Base-by-base conservation (phyloP, 169 alveolate species). In the Nephromyces sp. region DNA sequence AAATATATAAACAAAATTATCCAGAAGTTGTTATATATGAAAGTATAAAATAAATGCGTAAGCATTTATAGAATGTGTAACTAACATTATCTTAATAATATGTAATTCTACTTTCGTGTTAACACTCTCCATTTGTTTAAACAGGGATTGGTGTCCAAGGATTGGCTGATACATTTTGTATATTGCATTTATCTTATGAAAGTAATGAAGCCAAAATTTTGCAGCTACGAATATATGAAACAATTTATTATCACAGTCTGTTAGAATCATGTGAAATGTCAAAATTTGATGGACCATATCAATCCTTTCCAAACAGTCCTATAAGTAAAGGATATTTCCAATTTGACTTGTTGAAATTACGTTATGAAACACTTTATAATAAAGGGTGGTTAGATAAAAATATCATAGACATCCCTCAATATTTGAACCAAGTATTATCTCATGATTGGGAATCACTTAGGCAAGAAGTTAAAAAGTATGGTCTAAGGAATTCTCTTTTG, bases 141-240 rank as follows among this genome's bases (percentile, higher is more conserved):
- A n/a, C n/a, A n/a, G n/a, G n/a, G n/a, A 89, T 96, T 1, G 99
- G 99, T 2, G 97, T 96, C 2, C 97, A 97, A 80, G 99, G 99
- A 2, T 86, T 97, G 32, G 99, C 99, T 3, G 99, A 97, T 81
- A 92, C 98, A 57, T 94, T 95, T 80, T 77, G 92, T 92, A 82
- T 91, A 68, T 85, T 97, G 89, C 90, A 95, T 70, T 75, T 88
- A 70, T 98, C 99, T 6, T 97, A 89, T 79, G 99, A 96, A 78
- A 88, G 96, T 1, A 93, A 89, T 5, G 92, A 86, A 66, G 99
- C 99, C 28, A 74, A 85, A 61, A 88, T 85, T 62, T 80, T 95
- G 28, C 96, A 97, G 80, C 85, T 84, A 74, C 88, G 93, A 66
- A 94, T 97, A 27, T 96, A 95, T 81, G 99, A 97, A 84, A 92